Evolutionary conservation across 495 filamentous ascomycete genomes (phyloP), one percentile per base, ranked within the genome.

Genomic region (Lophiotrema nucula): DNA sequence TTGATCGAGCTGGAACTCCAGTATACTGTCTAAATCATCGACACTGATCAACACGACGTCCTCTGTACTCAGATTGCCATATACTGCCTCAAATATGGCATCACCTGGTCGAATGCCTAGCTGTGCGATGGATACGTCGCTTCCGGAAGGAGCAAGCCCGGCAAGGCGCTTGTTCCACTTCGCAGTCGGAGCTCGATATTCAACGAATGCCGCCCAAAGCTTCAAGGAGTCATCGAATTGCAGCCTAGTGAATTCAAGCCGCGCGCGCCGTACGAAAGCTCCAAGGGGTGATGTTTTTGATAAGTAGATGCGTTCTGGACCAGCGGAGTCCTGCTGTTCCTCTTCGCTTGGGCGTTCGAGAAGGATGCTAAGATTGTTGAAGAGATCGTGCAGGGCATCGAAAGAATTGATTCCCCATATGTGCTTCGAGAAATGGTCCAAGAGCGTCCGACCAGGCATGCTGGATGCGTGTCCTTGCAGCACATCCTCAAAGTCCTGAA

Each of bases 1-100:
- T 67, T 87, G 83, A 44, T 87, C 84, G 24, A 96, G 83, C 71
- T 97, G 92, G 60, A 90, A 93, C 56, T 96, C 90, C 21, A 96
- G 64, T 37, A 96, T 73, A 18, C 83, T 83, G 69, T 95, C 89
- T 10, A 95, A 79, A 67, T 96, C 92, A 56, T 95, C 88, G 0
- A 83, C 83, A 65, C 89, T 93, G 44, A 89, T 74, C 3, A 72
- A 69, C 26, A 24, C 13, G 39, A 42, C 33, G 4, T 47, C 27
- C 21, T 53, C 74, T 21, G 76, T 73, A 22, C 77, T 73, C 26
- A 88, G 72, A 66, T 81, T 73, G 55, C 81, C 79, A 64, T 95
- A 92, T 73, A 77, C 62, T 76, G 75, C 33, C 69, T 69, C 33
- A 54, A 53, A 58, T 16, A 67, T 28, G 2, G 13, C 37, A 49